These are phyloP conservation scores for Aspergillus ustus DNA, from an alignment of 2,329 filamentous ascomycete genomes.

Conservation along the genomic window DNA sequence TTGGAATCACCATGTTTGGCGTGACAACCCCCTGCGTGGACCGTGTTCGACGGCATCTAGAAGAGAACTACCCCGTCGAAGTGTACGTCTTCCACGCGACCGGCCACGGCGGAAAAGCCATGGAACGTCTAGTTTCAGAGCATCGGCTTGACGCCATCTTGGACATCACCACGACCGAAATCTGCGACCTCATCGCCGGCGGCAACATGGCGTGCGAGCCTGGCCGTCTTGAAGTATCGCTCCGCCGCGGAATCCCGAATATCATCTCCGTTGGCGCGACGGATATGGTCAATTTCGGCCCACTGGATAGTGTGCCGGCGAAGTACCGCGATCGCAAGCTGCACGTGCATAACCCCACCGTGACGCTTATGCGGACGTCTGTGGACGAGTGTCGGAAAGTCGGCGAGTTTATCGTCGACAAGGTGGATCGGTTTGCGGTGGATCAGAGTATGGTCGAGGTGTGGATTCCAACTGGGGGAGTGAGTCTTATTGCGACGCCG, in stretches of 20 bases:
- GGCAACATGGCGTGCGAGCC: constrained; percentile 66
- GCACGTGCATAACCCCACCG: constrained; percentile 68
- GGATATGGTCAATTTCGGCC: constrained; percentile 70
- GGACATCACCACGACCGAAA: constrained; percentile 74
- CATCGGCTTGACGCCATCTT: constrained; percentile 67
- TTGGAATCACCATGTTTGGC: constrained; percentile 75
- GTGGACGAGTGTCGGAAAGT: constrained; percentile 60
- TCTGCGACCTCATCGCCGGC: constrained; percentile 66
- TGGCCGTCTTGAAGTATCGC: constrained; percentile 61
- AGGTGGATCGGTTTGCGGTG: constrained; percentile 50
- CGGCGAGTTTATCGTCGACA: constrained; percentile 60
- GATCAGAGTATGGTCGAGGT: constrained; percentile 55
- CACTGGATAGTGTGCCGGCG: constrained; percentile 59
- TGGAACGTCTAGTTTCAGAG: constrained; percentile 67
- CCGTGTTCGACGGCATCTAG: constrained; percentile 56
- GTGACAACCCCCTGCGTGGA: constrained; percentile 72
- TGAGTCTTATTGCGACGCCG: constrained; percentile 64
- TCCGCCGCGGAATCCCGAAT: constrained; percentile 61
- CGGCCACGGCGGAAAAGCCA: constrained; percentile 68
- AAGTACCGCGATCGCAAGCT: constrained; percentile 55
- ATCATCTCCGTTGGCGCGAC: constrained; percentile 60
- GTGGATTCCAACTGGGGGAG: constrained; percentile 63
- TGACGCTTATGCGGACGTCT: constrained; percentile 69
- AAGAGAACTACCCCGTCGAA: constrained; percentile 53
- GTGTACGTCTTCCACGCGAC: constrained; percentile 72